Conservation (phyloP, 73 alveolate species). For the Uronychia setigera region DNA sequence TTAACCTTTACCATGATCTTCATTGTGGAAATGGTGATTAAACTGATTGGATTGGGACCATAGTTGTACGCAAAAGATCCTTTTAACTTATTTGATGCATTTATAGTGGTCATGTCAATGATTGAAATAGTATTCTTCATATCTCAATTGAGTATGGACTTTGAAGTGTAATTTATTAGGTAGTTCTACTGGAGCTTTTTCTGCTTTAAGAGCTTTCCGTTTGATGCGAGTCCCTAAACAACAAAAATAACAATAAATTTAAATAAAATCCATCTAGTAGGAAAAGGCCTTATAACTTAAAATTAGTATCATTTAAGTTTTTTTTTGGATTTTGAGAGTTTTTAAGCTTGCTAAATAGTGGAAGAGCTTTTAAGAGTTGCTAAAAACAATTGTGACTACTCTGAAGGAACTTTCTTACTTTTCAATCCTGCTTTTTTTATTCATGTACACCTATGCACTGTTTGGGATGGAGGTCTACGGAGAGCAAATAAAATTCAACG, state of each 20-base stretch:
- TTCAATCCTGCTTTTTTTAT: slow-evolving; percentile 52
- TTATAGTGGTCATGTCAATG: slow-evolving; percentile 77
- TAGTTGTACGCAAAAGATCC: slow-evolving; percentile 38
- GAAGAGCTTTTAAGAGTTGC: slow-evolving; percentile 48
- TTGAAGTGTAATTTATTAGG: not conserved
- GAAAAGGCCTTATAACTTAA: no score
- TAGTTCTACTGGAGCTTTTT: slow-evolving; percentile 38
- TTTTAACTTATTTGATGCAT: slow-evolving; percentile 55
- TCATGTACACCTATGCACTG: slow-evolving; percentile 55
- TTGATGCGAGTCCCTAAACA: no score
- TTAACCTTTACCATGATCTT: slow-evolving; percentile 45
- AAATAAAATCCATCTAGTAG: no score
- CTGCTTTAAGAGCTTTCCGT: slow-evolving; percentile 66
- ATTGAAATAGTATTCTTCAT: slow-evolving; percentile 72
- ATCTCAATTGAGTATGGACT: slow-evolving; percentile 13
- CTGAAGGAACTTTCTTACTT: slow-evolving; percentile 49
- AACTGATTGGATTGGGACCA: slow-evolving; percentile 49
- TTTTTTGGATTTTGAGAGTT: no score
- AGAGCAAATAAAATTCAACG: slow-evolving; percentile 23
- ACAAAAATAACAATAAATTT: no score
- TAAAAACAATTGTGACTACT: slow-evolving; percentile 52
- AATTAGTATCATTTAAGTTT: no score
- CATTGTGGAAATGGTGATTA: slow-evolving; percentile 40
- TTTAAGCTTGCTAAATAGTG: slow-evolving; percentile 72
- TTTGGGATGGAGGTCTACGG: slow-evolving; percentile 70